Conservation (phyloP, 345 rosid genomes). For the Populus euphratica region DNA sequence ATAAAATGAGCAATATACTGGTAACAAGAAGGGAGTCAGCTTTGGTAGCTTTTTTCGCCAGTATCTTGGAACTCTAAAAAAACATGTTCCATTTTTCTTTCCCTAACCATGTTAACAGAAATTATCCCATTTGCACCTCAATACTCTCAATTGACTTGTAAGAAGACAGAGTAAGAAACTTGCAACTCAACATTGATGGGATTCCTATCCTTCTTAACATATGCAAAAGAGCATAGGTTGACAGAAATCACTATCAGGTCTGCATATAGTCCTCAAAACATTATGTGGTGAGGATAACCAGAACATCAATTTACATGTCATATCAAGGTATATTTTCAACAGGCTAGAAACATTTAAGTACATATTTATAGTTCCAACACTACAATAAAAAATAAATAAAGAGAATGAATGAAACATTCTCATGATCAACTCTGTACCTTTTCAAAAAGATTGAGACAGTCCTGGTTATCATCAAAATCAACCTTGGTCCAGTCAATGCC, state of each 20-base stretch:
- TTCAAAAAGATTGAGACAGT: constrained; percentile 96
- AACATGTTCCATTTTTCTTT: background rate
- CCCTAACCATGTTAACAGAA: background rate
- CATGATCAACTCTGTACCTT: constrained; percentile 47
- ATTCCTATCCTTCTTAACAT: background rate
- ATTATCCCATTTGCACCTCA: background rate
- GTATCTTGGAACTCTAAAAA: background rate
- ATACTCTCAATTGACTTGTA: background rate
- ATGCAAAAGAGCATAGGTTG: background rate
- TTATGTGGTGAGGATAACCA: background rate
- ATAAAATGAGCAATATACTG: background rate
- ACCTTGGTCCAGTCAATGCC: constrained; percentile 98
- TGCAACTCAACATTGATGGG: background rate
- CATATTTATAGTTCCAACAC: background rate
- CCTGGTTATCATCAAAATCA: constrained; percentile 97
- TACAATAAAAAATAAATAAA: background rate
- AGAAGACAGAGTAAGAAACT: background rate
- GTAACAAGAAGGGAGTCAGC: background rate
- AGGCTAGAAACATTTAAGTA: background rate
- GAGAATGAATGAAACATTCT: background rate
- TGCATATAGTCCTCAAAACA: background rate
- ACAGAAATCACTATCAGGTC: background rate
- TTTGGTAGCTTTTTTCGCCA: background rate
- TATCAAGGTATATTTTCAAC: background rate
- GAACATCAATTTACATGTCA: background rate